Percentiles rank a stretch among this genome's conserved stretches.
These are phyloP conservation scores for Leucogyrophana mollusca DNA, from an alignment of 768 basidiomycete genomes.

Conservation along the genomic window DNA sequence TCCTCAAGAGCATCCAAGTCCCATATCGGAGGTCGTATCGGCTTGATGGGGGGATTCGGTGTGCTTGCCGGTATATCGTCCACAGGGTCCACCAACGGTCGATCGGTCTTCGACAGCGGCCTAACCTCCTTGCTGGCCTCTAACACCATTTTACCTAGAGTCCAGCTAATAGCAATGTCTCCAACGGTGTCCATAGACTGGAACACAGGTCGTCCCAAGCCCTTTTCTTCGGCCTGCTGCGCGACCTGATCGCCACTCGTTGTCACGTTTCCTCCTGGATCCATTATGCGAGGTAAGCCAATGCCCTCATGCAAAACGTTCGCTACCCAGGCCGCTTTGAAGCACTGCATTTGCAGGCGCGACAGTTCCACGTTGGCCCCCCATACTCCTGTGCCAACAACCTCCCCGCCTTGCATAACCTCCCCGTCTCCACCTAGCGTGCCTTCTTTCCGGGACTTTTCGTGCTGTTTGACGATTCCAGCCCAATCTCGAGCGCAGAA, in stretches of 20 bases:
- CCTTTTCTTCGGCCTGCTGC: constrained; percentile 77
- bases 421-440: constrained; percentile 63
- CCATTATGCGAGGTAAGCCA: constrained; percentile 88
- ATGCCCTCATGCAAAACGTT: constrained; percentile 97
- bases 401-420: constrained; percentile 54
- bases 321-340: constrained; percentile 98
- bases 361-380: constrained; percentile 74
- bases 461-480: constrained; percentile 68
- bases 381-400: constrained; percentile 70
- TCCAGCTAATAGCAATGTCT: constrained; percentile 96
- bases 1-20: constrained; percentile 63
- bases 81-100: constrained; percentile 72
- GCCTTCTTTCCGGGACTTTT: constrained; percentile 45
- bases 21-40: constrained; percentile 63
- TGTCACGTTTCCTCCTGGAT: constrained; percentile 77
- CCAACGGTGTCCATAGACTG: constrained; percentile 92
- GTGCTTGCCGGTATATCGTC: constrained; percentile 57
- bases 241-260: constrained; percentile 69
- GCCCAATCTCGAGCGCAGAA: constrained; percentile 85
- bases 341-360: constrained; percentile 95
- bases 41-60: constrained; percentile 50
- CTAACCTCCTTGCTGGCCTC: constrained; percentile 91
- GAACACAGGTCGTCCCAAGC: constrained; percentile 80
- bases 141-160: constrained; percentile 97
- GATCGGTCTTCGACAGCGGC: constrained; percentile 39